Conservation (phyloP, 495 filamentous ascomycete genomes). For the Cercophora sp. region DNA sequence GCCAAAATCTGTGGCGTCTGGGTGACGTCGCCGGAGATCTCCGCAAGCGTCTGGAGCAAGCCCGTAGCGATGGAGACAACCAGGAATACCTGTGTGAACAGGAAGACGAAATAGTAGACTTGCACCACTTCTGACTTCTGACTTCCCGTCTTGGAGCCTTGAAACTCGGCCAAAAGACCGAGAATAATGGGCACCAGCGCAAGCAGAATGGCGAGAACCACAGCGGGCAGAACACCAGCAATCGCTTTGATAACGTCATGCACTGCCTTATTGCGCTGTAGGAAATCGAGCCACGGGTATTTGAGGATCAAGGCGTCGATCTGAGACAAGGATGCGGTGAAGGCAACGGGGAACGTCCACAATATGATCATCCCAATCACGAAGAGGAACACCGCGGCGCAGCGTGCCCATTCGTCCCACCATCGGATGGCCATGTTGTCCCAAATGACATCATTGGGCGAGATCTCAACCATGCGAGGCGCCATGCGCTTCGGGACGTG, state of each 20-base stretch:
- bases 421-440: constrained; percentile 96
- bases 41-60: constrained; percentile 61
- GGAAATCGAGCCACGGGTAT: constrained; percentile 67
- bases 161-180: constrained; percentile 60
- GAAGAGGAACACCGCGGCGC: constrained; percentile 57
- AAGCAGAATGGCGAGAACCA: constrained; percentile 75
- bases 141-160: constrained; percentile 81
- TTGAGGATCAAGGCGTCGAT: constrained; percentile 61
- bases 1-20: constrained; percentile 71
- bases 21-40: constrained; percentile 53
- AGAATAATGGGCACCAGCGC: constrained; percentile 76
- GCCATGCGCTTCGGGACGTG: constrained; percentile 94
- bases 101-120: constrained; percentile 88
- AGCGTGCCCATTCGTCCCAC: constrained; percentile 85
- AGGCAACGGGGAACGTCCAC: constrained; percentile 89
- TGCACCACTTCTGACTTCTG: constrained; percentile 78
- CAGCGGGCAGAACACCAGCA: constrained; percentile 80
- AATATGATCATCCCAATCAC: constrained; percentile 76
- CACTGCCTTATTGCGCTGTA: constrained; percentile 53
- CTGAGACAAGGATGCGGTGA: constrained; percentile 77
- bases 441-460: constrained; percentile 92
- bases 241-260: constrained; percentile 64
- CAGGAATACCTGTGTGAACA: constrained; percentile 93
- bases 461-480: constrained; percentile 87
- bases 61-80: constrained; percentile 88